Base-by-base conservation (phyloP, 495 filamentous ascomycete species). In the Pseudoneurospora amorphoporcata region DNA sequence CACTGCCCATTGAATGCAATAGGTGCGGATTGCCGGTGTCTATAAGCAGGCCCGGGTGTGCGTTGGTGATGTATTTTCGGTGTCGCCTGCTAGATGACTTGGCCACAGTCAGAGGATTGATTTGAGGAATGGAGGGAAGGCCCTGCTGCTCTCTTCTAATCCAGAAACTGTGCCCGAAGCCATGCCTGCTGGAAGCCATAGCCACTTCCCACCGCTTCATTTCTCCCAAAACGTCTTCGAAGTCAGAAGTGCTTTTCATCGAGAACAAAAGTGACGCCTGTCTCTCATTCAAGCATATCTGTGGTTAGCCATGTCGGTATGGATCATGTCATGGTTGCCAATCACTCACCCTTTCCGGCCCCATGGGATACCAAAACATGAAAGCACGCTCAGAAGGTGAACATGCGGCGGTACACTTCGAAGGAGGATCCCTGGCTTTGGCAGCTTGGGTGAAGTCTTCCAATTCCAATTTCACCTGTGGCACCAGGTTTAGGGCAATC, bases 401-500 rank as follows among this genome's bases (percentile, higher is more conserved):
- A 41, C 69, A 76, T n/a, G 39, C 29, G 23, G 78, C 58, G 12
- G 72, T 69, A 45, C 71, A 23, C n/a, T n/a, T 72, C 4, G n/a
- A n/a, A 32, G 53, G 7, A 2, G 61, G 37, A 16, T 72, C 53
- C 14, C 6, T 32, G 7, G 47, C 53, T 19, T 39, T 42, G 6
- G 72, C 39, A n/a, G 75, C 42, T 19, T 45, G 17, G 14, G 42
- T 39, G 19, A 79, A 79, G 6, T 32, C 17, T 17, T 69, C 73
- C 14, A 80, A 35, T 39, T 80, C 72, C 16, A 80, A 29, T 17
- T 71, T 75, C 19, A 72, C 75, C 78, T 79, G 40, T 1, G 2
- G 3, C 0, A n/a, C n/a, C 7, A 17, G 5, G 6, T 39, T 73
- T 19, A 76, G 70, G 29, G 68, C 3, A 2, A 17, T 14, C 32